Evolutionary conservation across 2,329 filamentous ascomycete genomes (phyloP).

Genomic region (Colletotrichum theobromicola): DNA sequence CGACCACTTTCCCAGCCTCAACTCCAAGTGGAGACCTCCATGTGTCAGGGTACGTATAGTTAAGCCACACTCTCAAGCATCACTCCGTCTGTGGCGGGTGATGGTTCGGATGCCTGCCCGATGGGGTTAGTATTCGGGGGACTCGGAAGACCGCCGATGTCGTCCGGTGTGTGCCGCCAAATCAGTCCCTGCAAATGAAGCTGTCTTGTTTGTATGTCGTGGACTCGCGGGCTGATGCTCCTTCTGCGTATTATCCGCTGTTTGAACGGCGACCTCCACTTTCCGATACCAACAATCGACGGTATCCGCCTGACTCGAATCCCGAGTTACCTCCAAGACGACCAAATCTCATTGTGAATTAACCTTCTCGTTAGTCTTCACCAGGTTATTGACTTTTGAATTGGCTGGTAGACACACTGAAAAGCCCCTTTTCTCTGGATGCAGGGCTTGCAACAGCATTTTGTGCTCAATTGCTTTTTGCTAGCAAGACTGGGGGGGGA

Average conservation of each 20-base stretch:
- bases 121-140: neutral
- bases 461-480: slow-evolving; percentile 1
- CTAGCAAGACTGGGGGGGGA: neutral
- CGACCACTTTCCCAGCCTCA: slow-evolving; percentile 3
- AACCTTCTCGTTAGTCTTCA: neutral
- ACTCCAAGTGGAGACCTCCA: neutral
- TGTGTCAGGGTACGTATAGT: neutral
- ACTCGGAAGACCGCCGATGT: slow-evolving; percentile 11
- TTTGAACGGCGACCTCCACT: slow-evolving; percentile 10
- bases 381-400: neutral
- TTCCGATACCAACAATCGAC: neutral
- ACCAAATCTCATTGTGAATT: neutral
- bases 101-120: neutral
- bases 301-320: slow-evolving; percentile 5
- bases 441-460: neutral
- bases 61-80: neutral
- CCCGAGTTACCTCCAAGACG: slow-evolving; percentile 14
- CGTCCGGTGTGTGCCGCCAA: slow-evolving; percentile 13
- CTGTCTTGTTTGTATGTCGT: neutral
- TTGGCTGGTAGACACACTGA: neutral
- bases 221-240: neutral
- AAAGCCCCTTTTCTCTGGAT: neutral
- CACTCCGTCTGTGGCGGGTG: neutral
- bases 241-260: neutral
- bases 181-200: neutral